These are phyloP conservation scores for Prunus yedoensis DNA, from an alignment of 331 rosid genomes.

Conservation along the genomic window DNA sequence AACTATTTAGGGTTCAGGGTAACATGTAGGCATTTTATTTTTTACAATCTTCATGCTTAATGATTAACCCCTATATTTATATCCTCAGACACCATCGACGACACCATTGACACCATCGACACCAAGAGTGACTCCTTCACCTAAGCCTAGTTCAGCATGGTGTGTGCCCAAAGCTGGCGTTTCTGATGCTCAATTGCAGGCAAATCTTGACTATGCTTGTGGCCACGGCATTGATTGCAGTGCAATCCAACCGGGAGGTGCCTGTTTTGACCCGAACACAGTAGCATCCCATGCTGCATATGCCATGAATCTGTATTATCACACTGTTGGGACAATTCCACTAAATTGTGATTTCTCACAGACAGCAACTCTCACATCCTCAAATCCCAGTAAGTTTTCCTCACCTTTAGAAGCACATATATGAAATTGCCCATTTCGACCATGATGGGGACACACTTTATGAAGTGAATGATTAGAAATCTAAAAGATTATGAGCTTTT, in stretches of 20 bases:
- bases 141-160: constrained; percentile 53
- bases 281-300: constrained; percentile 72
- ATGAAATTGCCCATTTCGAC: background rate
- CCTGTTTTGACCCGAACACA: constrained; percentile 82
- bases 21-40: background rate
- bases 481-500: background rate
- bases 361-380: constrained; percentile 66
- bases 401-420: background rate
- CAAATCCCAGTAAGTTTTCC: constrained; percentile 73
- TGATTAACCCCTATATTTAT: background rate
- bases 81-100: constrained; percentile 45
- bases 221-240: constrained; percentile 79
- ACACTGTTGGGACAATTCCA: constrained; percentile 43
- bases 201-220: constrained; percentile 76
- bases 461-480: background rate
- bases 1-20: too few species aligned
- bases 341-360: constrained; percentile 93
- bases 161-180: constrained; percentile 69
- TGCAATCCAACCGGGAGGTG: constrained; percentile 78
- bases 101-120: constrained; percentile 37
- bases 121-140: constrained; percentile 49
- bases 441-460: background rate
- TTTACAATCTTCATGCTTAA: background rate
- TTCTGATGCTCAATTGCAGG: constrained; percentile 65
- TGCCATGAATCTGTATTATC: constrained; percentile 93